Evolutionary conservation across 2,329 filamentous ascomycete genomes (phyloP), one percentile per base, ranked within the genome.

Genomic region (Ophiostoma ulmi): DNA sequence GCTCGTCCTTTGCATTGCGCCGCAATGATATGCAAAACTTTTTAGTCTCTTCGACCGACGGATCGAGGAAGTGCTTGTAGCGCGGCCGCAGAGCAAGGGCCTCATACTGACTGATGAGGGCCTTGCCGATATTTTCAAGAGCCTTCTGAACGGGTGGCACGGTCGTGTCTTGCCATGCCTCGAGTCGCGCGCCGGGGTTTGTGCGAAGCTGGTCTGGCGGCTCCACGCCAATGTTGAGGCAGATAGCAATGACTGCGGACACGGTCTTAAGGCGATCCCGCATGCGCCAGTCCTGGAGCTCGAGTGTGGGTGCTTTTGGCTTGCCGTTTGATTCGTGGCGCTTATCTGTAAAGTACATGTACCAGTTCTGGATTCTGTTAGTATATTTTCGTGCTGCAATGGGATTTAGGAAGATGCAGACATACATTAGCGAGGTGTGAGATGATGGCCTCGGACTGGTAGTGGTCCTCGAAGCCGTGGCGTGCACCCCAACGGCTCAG

Each of bases 281-380:
- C 91, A 98, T 97, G 72, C 95, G 91, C 95, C 95, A 99, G 79
- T 98, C 95, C 78, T 97, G 91, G 6, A 97, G 82, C 73, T 88
- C 84, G 75, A 87, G 87, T 36, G 82, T 79, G 22, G 84, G 85
- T 69, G 88, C 86, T 78, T 93, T 92, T 20, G 93, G 92, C 78
- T 93, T 92, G 31, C 93, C 95, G 48, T 93, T 94, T 31, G 93
- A 95, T 79, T 98, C 95, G 80, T 99, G 95, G 69, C 94, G 90
- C 80, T 98, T 98, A 80, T 99, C 95, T 74, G 94, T 97, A 80
- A 92, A 99, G 81, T 99, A 99, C 94, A 98, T 98, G 83, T 97
- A 98, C 88, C 97, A 99, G 75, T 93, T 96, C 35, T 65, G n/a
- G 20, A 61, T 31, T n/a, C 52, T 17, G 61, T 65, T 38, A 65